These are phyloP conservation scores for Breynia disticha DNA, from an alignment of 441 rosid genomes.

Conservation along the genomic window DNA sequence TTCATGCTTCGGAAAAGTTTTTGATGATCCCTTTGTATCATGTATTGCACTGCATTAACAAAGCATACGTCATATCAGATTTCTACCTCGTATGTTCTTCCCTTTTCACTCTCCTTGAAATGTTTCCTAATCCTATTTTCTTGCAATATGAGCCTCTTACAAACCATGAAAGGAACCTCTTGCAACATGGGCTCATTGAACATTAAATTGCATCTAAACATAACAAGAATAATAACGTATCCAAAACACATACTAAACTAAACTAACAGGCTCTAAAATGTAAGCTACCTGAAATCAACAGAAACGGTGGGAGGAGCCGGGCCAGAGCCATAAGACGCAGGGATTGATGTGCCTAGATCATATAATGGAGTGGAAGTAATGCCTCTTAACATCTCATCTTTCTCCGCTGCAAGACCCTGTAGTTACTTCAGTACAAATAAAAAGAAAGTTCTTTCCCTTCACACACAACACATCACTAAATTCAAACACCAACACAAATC, in stretches of 20 bases:
- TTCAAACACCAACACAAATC: not conserved
- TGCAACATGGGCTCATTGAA: too few relatives aligned
- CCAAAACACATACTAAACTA: too few relatives aligned
- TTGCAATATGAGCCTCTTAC: too few relatives aligned
- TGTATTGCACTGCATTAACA: constrained; percentile 34
- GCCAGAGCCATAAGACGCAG: constrained; percentile 42
- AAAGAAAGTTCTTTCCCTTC: constrained; percentile 10
- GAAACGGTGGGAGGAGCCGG: constrained; percentile 44
- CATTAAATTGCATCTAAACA: too few relatives aligned
- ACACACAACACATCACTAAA: not conserved
- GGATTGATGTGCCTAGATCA: constrained; percentile 26
- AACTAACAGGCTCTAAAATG: too few relatives aligned
- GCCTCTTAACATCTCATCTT: constrained; percentile 47
- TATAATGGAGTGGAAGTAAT: constrained; percentile 34
- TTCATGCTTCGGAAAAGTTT: constrained; percentile 52
- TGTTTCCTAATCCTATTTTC: too few relatives aligned
- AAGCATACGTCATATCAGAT: constrained; percentile 10
- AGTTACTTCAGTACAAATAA: constrained; percentile 32
- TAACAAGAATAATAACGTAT: too few relatives aligned
- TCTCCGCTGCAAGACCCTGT: constrained; percentile 89
- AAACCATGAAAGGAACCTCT: too few relatives aligned
- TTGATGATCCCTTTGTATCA: constrained; percentile 40
- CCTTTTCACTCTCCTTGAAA: not conserved
- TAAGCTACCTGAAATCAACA: constrained; percentile 75
- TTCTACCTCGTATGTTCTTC: not conserved